Conservation (phyloP, 2,329 filamentous ascomycete genomes). For the Amauroascus verrucosus region DNA sequence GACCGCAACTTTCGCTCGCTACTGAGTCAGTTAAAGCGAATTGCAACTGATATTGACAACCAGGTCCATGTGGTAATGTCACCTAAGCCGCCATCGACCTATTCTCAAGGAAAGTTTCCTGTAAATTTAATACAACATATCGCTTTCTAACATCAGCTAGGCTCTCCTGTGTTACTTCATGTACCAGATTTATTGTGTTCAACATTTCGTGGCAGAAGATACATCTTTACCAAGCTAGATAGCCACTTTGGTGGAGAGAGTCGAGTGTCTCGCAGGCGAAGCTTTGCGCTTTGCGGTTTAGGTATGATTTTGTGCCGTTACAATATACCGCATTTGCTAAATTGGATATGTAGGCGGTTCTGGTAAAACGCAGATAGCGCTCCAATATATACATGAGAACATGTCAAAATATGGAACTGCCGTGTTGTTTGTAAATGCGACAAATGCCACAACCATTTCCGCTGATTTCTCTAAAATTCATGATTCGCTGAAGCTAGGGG, state of each 20-base stretch:
- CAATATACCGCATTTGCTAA: too few species aligned
- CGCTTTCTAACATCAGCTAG: too few species aligned
- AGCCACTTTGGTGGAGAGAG: not conserved
- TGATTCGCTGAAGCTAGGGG: not conserved
- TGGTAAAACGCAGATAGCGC: slow-evolving; percentile 8
- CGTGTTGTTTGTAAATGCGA: slow-evolving; percentile 8
- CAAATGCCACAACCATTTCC: not conserved
- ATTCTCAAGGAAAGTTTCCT: not conserved
- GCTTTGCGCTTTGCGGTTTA: slow-evolving; percentile 6
- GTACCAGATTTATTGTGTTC: not conserved
- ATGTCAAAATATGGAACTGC: slow-evolving; percentile 1
- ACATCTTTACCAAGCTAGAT: not conserved
- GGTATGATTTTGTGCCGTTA: not conserved
- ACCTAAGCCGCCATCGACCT: not conserved
- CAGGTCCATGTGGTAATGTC: not conserved
- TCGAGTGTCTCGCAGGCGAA: not conserved
- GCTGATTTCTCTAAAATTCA: not conserved
- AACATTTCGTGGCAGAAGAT: slow-evolving; percentile 7
- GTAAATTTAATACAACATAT: not conserved
- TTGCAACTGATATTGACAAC: too few species aligned
- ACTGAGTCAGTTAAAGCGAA: not conserved
- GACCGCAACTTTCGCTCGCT: slow-evolving; percentile 11
- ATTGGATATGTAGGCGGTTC: slow-evolving; percentile 3
- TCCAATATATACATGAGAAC: not conserved
- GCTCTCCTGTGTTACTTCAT: too few species aligned